phyloP scores from a whole-genome alignment of 306 rosid species.

The Cicer arietinum region DNA sequence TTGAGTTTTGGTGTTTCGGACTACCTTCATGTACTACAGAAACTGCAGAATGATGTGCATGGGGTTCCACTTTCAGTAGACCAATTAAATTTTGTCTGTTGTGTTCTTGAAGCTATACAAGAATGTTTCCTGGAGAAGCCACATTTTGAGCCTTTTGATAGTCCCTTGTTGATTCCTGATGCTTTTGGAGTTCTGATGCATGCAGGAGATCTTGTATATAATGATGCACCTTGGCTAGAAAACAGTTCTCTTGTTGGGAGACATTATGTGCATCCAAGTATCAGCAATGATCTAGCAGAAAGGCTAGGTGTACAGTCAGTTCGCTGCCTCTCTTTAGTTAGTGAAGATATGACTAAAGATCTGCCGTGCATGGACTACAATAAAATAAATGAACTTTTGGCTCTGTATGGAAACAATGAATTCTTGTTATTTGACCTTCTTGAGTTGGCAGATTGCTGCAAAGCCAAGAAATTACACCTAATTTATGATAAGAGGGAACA shows the following conservation, averaged over 20 bases:
- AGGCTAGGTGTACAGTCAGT: conserved; percentile 85
- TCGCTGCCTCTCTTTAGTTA: conserved; percentile 86
- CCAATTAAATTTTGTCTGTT: conserved; percentile 78
- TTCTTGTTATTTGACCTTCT: conserved; percentile 87
- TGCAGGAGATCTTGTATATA: conserved; percentile 77
- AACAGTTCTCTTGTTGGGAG: conserved; percentile 71
- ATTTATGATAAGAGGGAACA: conserved; percentile 95
- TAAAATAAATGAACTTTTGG: conserved; percentile 81
- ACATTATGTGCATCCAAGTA: conserved; percentile 81
- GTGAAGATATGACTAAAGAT: conserved; percentile 86
- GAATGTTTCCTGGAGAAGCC: conserved; percentile 79
- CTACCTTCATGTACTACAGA: conserved; percentile 75
- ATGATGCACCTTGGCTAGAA: conserved; percentile 98
- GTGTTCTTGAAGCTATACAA: conserved; percentile 90
- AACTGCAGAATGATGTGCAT: conserved; percentile 72
- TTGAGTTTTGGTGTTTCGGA: conserved; percentile 76
- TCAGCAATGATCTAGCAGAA: conserved; percentile 89
- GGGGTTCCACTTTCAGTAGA: conserved; percentile 77
- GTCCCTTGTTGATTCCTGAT: conserved; percentile 82
- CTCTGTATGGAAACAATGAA: conserved; percentile 73
- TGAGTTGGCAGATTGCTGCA: conserved; percentile 98
- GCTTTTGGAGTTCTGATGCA: conserved; percentile 75
- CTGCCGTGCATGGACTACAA: conserved; percentile 88
- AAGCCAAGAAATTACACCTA: conserved; percentile 82
- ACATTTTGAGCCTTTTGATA: conserved; percentile 57